These are phyloP conservation scores for Colletotrichum cuscutae DNA, from an alignment of 2,329 filamentous ascomycete genomes.

Conservation along the genomic window DNA sequence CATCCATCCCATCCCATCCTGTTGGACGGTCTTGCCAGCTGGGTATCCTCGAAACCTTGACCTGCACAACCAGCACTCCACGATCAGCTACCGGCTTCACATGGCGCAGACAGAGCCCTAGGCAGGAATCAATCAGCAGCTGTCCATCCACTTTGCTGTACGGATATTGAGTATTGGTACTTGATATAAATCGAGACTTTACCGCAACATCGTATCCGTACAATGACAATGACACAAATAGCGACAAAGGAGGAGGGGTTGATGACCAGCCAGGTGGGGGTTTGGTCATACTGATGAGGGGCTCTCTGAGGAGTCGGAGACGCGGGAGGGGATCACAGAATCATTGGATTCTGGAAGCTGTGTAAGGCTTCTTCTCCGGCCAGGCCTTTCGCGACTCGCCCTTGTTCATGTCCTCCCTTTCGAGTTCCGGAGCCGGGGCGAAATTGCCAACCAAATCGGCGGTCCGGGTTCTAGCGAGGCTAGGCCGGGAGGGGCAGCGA, in stretches of 20 bases:
- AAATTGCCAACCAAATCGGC: constrained; percentile 25
- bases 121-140: background rate
- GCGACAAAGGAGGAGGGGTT: background rate
- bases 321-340: background rate
- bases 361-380: background rate
- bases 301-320: background rate
- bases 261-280: background rate
- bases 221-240: background rate
- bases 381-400: background rate
- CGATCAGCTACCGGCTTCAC: background rate
- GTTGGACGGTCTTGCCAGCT: background rate
- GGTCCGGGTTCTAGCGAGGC: constrained; percentile 24
- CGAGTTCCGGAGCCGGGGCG: constrained; percentile 9
- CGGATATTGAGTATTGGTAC: background rate
- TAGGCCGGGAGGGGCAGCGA: constrained; percentile 20
- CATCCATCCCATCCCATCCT: background rate
- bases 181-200: too few species aligned
- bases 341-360: constrained; percentile 13
- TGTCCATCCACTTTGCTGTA: background rate
- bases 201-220: background rate
- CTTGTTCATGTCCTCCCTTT: background rate
- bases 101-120: constrained; percentile 4
- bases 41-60: background rate
- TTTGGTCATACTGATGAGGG: background rate
- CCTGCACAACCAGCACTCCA: background rate